These are phyloP conservation scores for Pestalotiopsis sp. DNA, from an alignment of 2,329 filamentous ascomycete species.

Conservation along the genomic window DNA sequence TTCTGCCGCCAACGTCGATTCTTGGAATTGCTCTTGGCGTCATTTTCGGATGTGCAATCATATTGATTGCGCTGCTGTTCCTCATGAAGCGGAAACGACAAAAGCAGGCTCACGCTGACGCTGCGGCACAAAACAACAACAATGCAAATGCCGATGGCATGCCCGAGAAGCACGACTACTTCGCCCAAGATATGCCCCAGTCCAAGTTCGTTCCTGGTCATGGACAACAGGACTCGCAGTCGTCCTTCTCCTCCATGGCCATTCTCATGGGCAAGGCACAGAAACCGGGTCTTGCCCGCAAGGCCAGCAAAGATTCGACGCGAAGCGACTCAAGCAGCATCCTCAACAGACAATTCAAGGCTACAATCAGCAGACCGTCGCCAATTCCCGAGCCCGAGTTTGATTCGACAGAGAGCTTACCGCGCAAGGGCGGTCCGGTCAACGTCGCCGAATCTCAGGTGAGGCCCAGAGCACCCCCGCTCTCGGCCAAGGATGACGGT, in stretches of 20 bases:
- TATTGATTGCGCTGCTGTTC: conserved; percentile 75
- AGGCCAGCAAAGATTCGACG: conserved; percentile 59
- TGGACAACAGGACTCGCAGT: conserved; percentile 52
- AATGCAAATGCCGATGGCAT: conserved; percentile 44
- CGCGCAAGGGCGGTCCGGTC: conserved; percentile 24
- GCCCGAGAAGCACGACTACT: conserved; percentile 61
- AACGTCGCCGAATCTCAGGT: conserved; percentile 23
- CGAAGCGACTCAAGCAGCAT: conserved; percentile 55
- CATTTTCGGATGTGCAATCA: conserved; percentile 71
- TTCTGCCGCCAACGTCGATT: conserved; percentile 57
- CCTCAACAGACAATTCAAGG: conserved; percentile 66
- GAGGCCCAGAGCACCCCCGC: conserved; percentile 36
- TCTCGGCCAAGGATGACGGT: conserved; percentile 40
- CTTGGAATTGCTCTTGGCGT: conserved; percentile 82
- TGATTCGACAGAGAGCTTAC: conserved; percentile 4
- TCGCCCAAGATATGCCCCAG: conserved; percentile 45
- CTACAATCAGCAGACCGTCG: conserved; percentile 61
- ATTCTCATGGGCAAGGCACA: conserved; percentile 67
- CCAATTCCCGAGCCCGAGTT: conserved; percentile 33
- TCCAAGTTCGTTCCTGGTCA: conserved; percentile 54
- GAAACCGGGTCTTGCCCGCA: conserved; percentile 44
- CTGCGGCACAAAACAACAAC: conserved; percentile 34
- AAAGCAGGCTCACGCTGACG: conserved; percentile 53
- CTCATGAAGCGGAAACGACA: conserved; percentile 64
- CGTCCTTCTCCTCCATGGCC: conserved; percentile 65